A percentile compares a stretch with the other conserved stretches of the same genome.
Conservation (phyloP, 306 rosid genomes). For the Vigna reflexopilosa region DNA sequence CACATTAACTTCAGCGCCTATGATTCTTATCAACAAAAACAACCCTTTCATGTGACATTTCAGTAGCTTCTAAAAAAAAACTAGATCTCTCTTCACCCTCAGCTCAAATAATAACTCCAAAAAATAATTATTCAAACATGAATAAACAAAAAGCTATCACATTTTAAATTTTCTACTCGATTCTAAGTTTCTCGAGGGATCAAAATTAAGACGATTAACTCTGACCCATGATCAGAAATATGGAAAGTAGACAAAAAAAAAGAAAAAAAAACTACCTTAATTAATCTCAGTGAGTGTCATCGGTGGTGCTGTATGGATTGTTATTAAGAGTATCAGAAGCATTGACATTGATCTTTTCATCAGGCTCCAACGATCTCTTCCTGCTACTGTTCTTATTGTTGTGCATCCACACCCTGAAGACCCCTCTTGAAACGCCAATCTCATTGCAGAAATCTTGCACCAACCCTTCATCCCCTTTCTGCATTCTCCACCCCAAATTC, state of each 20-base stretch:
- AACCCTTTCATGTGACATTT: neutral
- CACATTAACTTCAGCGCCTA: slow-evolving; percentile 16
- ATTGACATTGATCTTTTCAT: slow-evolving; percentile 10
- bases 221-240: slow-evolving; percentile 51
- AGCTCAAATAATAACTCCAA: neutral
- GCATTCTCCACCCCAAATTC: slow-evolving; percentile 74
- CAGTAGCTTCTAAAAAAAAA: neutral
- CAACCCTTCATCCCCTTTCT: slow-evolving; percentile 53
- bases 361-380: slow-evolving; percentile 45
- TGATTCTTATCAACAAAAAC: neutral
- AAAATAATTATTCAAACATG: neutral
- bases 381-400: slow-evolving; percentile 68
- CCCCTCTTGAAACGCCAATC: slow-evolving; percentile 62
- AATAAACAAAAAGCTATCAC: neutral
- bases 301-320: slow-evolving; percentile 26
- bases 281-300: slow-evolving; percentile 33
- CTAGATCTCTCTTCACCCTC: slow-evolving; percentile 11
- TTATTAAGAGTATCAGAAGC: neutral
- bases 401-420: slow-evolving; percentile 90
- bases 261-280: slow-evolving; percentile 20
- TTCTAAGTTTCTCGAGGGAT: slow-evolving; percentile 13
- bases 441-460: slow-evolving; percentile 65
- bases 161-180: neutral
- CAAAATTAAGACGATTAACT: slow-evolving; percentile 48
- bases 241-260: slow-evolving; percentile 42